Evolutionary conservation across 805 yeast species (phyloP), one percentile per base, ranked within the genome.

Genomic region (Metschnikowia corniflorae): DNA sequence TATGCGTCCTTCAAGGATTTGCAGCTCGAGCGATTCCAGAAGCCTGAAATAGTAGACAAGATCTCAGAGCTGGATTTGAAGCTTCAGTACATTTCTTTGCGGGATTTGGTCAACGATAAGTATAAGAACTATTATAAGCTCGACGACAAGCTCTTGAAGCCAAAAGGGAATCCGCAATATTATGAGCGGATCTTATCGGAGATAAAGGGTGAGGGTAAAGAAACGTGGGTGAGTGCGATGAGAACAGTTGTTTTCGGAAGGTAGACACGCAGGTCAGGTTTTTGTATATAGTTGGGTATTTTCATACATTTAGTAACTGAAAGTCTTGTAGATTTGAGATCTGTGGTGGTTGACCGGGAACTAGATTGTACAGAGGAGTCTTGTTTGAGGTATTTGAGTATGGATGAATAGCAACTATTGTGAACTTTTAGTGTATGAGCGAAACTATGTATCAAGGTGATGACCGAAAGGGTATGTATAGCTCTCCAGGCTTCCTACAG

Each of bases 91-190:
- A 63, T 65, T 35, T 72, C 89, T 3, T 57, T 82, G 36, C 66
- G 78, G 31, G 75, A 73, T 46, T 58, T 82, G 40, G 70, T 71
- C 39, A 73, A 70, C 38, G 80, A 80, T 54, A 79, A 80, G 51
- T 80, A 80, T 66, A 71, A 68, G 50, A 73, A 74, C 40, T 77
- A 77, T 52, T 85, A 84, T 55, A 67, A 73, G 43, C 71, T 79
- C 23, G 80, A 80, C 38, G 82, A 78, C 29, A 82, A 82, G 54
- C 60, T 88, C 46, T 60, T 77, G 51, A 69, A 60, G 47, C 97
- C 97, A n/a, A 80, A 81, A 51, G 96, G 96, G 2, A 85, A 86
- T 59, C 87, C 95, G 2, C 59, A 71, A 31, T 88, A 88, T 55
- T 88, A 88, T 53, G 74, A 70, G 26, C 72, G 93, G 52, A 68